Conservation (phyloP, 352 stramenopile genomes). For the Pythium periplocum region DNA sequence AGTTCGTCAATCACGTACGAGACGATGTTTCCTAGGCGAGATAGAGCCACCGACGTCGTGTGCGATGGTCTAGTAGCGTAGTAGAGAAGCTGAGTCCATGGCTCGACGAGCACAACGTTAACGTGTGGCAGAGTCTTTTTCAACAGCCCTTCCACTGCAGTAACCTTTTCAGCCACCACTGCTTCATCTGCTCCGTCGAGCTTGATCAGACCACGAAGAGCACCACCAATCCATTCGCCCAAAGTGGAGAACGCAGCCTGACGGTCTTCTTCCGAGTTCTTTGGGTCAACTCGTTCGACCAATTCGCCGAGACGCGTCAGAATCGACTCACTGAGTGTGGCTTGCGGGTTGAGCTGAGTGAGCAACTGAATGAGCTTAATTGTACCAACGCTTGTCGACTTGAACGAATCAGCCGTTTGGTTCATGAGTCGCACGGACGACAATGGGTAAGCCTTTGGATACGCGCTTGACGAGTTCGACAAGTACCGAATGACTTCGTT, state of each 20-base stretch:
- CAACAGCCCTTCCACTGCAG: conserved; percentile 26
- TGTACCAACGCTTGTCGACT: conserved; percentile 23
- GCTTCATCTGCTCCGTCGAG: conserved; percentile 13
- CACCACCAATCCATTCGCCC: conserved; percentile 40
- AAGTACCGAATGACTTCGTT: conserved; percentile 54
- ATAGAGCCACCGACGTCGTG: conserved; percentile 7
- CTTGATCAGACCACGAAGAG: conserved; percentile 40
- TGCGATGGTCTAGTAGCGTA: conserved; percentile 32
- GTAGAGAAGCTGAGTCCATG: conserved; percentile 59
- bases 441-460: conserved; percentile 41
- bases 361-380: conserved; percentile 50
- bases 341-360: conserved; percentile 29
- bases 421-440: conserved; percentile 56
- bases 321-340: conserved; percentile 24
- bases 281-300: conserved; percentile 30
- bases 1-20: conserved; percentile 42
- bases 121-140: conserved; percentile 43
- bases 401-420: conserved; percentile 33
- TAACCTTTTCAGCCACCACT: conserved; percentile 8
- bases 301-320: conserved; percentile 24
- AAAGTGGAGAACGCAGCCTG: conserved; percentile 51
- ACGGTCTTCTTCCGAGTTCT: conserved; percentile 49
- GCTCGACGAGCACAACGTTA: conserved; percentile 47
- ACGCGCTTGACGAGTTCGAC: conserved; percentile 32
- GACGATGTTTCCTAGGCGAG: conserved; percentile 19